Base-by-base conservation (phyloP, 2,329 filamentous ascomycete genomes). In the Trichothecium sympodiale region DNA sequence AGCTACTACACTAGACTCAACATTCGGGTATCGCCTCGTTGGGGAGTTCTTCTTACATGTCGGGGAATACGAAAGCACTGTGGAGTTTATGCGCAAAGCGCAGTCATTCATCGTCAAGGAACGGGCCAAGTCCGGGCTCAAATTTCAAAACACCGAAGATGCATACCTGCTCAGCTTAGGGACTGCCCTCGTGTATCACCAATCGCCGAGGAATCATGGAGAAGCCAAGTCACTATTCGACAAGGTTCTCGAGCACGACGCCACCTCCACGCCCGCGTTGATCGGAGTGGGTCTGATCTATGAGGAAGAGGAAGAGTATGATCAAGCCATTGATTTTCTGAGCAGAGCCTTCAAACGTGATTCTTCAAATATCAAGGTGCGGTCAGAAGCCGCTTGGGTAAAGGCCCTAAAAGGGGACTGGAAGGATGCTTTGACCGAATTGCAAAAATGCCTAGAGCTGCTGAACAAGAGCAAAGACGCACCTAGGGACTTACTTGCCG, bases 271-370 rank as follows among this genome's bases (percentile, higher is more conserved):
- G 1, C 64, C 77, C 20, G 88, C 88, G 3, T 65, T 98, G 41
- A 83, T 96, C 31, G 91, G 91, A 1, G 77, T 95, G 25, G 93
- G 91, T 2, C 61, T 96, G 17, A 89, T 98, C 29, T 80, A 88
- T 32, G 87, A 95, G 56, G 91, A 96, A 48, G 87, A 94, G 44
- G 82, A 94, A 49, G 83, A 96, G 43, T 95, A 84, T 48, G 67
- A 74, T 32, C 71, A 85, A 48, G 91, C 93, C 0, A 77, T 88
- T 28, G 73, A 81, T 18, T 95, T 94, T 49, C 62, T 98, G 10
- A 71, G 71, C 28, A 74, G 84, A 43, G 91, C 91, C 2, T 56
- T 93, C 17, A 55, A 77, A 43, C 74, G 83, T 17, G 85, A 94
- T 50, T 63, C 69, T 3, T 64, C 65, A 9, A 94, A 95, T 46